Base-by-base conservation (phyloP, 139 green algal genomes). In the Trebouxia sp. region DNA sequence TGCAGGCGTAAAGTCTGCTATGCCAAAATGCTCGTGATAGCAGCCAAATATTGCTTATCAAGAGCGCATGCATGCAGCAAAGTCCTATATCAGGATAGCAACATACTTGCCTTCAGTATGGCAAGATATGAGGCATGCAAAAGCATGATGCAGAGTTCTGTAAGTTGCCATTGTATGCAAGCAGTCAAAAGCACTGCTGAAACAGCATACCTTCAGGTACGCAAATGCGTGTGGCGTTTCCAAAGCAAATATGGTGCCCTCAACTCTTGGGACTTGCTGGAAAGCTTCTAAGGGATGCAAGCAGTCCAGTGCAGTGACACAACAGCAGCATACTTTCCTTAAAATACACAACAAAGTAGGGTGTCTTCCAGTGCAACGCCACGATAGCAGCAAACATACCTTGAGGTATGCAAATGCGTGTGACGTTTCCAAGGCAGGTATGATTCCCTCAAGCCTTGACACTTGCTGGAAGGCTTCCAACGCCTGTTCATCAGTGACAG, bases 351-450 rank as follows among this genome's bases (percentile, higher is more conserved):
- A 1, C 26, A 17, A 28, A 28, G 50, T 3, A 3, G 15, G 48
- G 26, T 5, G 26, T 22, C 4, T 22, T 70, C 26, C n/a, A 24
- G 3, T n/a, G 14, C 2, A 9, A 5, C 15, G 28, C 26, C n/a
- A 41, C 14, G 3, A 12, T 70, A n/a, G 28, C 58, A 70, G 58
- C 20, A 3, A 70, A n/a, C n/a, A 69, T n/a, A 69, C 69, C 37
- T 95, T 90, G 15, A 99, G 87, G 90, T 97, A 96, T 14, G 97
- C 97, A 50, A 99, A 87, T 0, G 96, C 97, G 85, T 99, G 97
- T 37, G 87, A 93, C 28, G 97, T 99, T 88, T 99, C 97, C 79
- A 99, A 87, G 0, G 97, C 96, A 20, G 96, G 96, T 79, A 99
- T 99, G 86, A 99, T 99, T 80, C 96, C 96, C 89, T 99, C 96